Percentiles rank a stretch among this genome's conserved stretches.
phyloP scores from a whole-genome alignment of 108 stramenopile species.

The Cyclotella baltica region DNA sequence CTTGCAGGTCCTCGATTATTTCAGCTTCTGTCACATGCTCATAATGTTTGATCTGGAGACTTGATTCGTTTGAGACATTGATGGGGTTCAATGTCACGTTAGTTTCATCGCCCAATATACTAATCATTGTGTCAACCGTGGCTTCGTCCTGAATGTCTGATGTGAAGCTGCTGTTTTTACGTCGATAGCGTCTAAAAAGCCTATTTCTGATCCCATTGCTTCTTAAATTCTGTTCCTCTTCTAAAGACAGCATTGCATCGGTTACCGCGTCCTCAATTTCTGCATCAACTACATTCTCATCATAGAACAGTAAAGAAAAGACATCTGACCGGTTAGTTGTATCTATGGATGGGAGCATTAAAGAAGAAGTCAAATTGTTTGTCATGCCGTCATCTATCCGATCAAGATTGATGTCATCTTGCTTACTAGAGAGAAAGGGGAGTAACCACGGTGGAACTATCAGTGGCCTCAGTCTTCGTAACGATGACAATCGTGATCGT shows the following conservation, averaged over 20 bases:
- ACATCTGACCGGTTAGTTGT: neutral
- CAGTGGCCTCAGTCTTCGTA: neutral
- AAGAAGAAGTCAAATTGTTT: neutral
- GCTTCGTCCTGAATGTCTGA: too few relatives aligned
- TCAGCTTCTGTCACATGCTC: too few relatives aligned
- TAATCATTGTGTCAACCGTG: too few relatives aligned
- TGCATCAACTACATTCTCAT: neutral
- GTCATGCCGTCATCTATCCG: neutral
- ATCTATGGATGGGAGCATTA: neutral
- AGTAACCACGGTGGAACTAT: slow-evolving; percentile 14
- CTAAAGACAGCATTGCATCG: neutral
- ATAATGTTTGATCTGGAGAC: too few relatives aligned
- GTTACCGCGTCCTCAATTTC: neutral
- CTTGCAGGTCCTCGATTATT: too few relatives aligned
- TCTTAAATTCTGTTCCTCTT: neutral
- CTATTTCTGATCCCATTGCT: neutral
- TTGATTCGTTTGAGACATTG: too few relatives aligned
- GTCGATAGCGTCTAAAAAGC: neutral
- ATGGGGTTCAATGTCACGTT: too few relatives aligned
- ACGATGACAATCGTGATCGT: neutral
- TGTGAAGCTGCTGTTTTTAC: too few relatives aligned
- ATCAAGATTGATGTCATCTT: neutral
- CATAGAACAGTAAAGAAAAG: neutral
- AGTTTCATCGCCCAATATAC: too few relatives aligned
- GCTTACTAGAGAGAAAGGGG: neutral